Evolutionary conservation across 257 asterid genomes (phyloP).

Genomic region (Forsythia suspensa): DNA sequence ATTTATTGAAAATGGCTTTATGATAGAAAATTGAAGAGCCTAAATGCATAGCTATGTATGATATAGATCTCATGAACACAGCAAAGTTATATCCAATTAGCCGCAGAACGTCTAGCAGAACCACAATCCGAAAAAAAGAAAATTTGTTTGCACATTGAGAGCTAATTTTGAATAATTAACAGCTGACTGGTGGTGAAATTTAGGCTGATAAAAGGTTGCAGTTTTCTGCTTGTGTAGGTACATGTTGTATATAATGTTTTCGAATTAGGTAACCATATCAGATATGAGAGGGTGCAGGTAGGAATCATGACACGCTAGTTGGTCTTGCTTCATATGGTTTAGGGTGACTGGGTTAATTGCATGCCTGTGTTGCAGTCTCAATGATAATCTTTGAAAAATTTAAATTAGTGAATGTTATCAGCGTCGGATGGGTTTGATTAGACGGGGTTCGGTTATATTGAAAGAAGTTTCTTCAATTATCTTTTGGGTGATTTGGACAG

Average conservation of each 20-base stretch:
- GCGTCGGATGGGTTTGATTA: not conserved
- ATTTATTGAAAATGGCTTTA: not conserved
- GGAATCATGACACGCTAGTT: not conserved
- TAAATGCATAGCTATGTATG: not conserved
- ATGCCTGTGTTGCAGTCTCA: not conserved
- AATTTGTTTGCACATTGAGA: not conserved
- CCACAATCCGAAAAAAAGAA: not conserved
- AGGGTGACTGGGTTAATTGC: not conserved
- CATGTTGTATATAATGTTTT: not conserved
- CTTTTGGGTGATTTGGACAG: not conserved
- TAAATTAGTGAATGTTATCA: not conserved
- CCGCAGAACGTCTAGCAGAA: no score
- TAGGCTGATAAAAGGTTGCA: not conserved
- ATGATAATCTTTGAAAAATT: not conserved
- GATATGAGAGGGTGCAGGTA: not conserved
- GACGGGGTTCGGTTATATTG: not conserved
- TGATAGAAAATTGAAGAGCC: not conserved
- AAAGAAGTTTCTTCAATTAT: not conserved
- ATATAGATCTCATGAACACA: not conserved
- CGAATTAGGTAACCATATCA: not conserved
- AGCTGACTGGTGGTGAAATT: not conserved
- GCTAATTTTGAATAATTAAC: not conserved
- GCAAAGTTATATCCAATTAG: not conserved
- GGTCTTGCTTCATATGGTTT: not conserved
- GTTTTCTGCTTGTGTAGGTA: not conserved